These are phyloP conservation scores for Lentinula raphanica DNA, from an alignment of 768 basidiomycete species.

Conservation along the genomic window DNA sequence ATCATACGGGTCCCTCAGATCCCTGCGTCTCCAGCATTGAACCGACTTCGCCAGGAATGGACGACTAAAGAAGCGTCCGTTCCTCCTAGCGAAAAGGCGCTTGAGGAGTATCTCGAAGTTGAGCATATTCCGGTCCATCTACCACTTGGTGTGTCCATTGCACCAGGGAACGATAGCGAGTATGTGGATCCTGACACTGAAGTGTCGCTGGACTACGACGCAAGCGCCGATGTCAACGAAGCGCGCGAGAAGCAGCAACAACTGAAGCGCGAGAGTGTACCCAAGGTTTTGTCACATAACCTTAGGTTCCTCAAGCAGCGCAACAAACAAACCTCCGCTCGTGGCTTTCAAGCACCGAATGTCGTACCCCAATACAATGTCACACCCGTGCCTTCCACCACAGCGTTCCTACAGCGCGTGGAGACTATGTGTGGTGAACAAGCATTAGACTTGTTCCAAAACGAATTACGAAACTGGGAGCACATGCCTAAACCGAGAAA, in stretches of 20 bases:
- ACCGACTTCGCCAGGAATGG: background rate
- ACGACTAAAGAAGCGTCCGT: background rate
- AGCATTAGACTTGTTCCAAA: background rate
- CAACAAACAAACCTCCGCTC: background rate
- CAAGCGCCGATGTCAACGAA: background rate
- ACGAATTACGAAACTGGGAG: background rate
- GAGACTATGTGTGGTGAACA: background rate
- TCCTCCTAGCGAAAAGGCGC: background rate
- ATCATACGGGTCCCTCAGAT: background rate
- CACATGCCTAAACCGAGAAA: background rate
- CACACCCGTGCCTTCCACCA: background rate
- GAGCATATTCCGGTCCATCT: background rate
- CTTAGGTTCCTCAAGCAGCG: background rate
- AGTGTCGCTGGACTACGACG: background rate
- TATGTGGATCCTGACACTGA: background rate
- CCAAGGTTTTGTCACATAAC: background rate
- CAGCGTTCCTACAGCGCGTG: background rate
- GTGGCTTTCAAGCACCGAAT: background rate
- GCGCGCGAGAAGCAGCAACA: background rate
- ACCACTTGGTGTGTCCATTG: background rate
- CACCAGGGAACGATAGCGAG: background rate
- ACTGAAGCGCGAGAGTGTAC: background rate
- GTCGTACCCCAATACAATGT: background rate
- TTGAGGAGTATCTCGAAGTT: background rate
- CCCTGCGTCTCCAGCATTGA: background rate